Evolutionary conservation across 75 land plant genomes (phyloP).

Genomic region (Cunninghamia lanceolata): DNA sequence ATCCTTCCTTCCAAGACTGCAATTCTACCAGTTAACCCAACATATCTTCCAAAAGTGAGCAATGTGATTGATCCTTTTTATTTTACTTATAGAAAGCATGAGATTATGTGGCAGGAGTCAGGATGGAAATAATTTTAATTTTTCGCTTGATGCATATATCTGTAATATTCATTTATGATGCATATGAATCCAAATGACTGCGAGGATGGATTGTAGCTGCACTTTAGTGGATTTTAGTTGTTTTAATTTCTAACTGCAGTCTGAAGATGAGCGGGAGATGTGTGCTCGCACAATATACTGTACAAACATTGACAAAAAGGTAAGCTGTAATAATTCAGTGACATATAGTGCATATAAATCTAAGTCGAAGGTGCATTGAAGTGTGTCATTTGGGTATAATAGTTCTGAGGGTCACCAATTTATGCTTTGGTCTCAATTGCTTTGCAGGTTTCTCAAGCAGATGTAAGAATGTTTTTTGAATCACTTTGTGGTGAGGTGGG

Average conservation of each 20-base stretch:
- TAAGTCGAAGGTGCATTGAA: not conserved
- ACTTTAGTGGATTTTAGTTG: not conserved
- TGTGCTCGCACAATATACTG: constrained; percentile 86
- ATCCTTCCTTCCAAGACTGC: constrained; percentile 92
- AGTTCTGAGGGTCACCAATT: not conserved
- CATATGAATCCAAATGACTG: not conserved
- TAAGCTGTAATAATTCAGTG: constrained; percentile 9
- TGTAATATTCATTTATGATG: not conserved
- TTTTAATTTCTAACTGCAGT: constrained; percentile 35
- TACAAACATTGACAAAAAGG: constrained; percentile 94
- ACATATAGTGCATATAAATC: not conserved
- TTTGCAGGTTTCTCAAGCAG: constrained; percentile 77
- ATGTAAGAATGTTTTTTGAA: constrained; percentile 76
- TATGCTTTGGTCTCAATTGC: not conserved
- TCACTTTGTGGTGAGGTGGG: constrained; percentile 71
- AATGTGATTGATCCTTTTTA: not conserved
- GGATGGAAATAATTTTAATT: not conserved
- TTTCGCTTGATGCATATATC: not conserved
- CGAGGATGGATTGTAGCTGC: not conserved
- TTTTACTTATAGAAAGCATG: not conserved
- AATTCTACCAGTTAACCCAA: constrained; percentile 85
- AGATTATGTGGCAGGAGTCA: not conserved
- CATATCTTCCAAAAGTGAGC: constrained; percentile 80
- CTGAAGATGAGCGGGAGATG: constrained; percentile 89
- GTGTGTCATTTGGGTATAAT: not conserved